phyloP scores from a whole-genome alignment of 768 basidiomycete species.

The Saitozyma sp. region DNA sequence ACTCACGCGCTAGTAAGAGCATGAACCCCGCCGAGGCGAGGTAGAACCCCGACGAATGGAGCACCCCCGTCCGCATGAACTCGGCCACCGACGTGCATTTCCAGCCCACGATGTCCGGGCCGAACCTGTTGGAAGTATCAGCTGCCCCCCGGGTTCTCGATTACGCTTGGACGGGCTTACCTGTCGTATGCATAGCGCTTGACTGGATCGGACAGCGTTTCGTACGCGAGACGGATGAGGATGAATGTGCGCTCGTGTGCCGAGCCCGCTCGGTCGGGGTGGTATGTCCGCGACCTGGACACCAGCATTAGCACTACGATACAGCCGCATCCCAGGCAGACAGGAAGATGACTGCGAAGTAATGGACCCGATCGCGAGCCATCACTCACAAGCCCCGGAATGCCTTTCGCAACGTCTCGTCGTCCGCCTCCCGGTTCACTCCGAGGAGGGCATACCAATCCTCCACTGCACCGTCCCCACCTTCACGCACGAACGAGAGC shows the following conservation, averaged over 20 bases:
- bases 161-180: slow-evolving; percentile 12
- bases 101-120: slow-evolving; percentile 32
- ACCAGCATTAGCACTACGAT: neutral
- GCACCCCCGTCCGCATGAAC: slow-evolving; percentile 28
- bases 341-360: neutral
- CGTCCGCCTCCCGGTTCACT: slow-evolving; percentile 25
- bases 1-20: slow-evolving; percentile 33
- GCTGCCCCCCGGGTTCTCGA: neutral
- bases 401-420: slow-evolving; percentile 36
- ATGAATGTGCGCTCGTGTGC: slow-evolving; percentile 31
- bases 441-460: slow-evolving; percentile 43
- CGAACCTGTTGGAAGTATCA: slow-evolving; percentile 25
- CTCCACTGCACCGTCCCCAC: slow-evolving; percentile 1
- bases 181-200: slow-evolving; percentile 45
- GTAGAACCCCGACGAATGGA: slow-evolving; percentile 35
- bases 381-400: slow-evolving; percentile 37
- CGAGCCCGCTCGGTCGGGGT: slow-evolving; percentile 39
- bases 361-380: neutral
- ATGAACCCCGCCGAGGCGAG: slow-evolving; percentile 38
- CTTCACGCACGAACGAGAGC: slow-evolving; percentile 24
- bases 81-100: slow-evolving; percentile 26
- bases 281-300: slow-evolving; percentile 35
- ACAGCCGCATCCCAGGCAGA: neutral
- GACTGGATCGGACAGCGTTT: slow-evolving; percentile 33
- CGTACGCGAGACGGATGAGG: slow-evolving; percentile 38